A percentile compares a stretch with the other conserved stretches of the same genome.
These are phyloP conservation scores for Ilex asprella DNA, from an alignment of 257 asterid species.

Conservation along the genomic window DNA sequence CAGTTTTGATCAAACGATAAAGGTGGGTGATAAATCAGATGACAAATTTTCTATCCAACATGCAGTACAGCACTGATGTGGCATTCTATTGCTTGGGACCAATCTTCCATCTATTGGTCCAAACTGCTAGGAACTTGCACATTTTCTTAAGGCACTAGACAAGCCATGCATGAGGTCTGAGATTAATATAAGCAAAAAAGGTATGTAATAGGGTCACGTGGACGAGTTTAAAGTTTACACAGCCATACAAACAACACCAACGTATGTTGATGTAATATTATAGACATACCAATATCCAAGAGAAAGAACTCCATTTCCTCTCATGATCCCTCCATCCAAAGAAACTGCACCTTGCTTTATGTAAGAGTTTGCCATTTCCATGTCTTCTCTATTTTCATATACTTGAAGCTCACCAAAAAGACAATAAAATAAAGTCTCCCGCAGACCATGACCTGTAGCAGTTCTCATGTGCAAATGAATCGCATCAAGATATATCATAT, in stretches of 20 bases:
- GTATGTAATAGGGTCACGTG: background rate
- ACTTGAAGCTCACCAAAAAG: slow-evolving; percentile 70
- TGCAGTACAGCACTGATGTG: too few relatives aligned
- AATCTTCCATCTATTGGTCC: too few relatives aligned
- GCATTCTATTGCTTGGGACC: too few relatives aligned
- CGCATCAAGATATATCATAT: slow-evolving; percentile 32
- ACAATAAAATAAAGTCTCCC: slow-evolving; percentile 48
- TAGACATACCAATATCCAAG: slow-evolving; percentile 37
- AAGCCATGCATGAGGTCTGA: background rate
- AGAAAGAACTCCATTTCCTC: slow-evolving; percentile 40
- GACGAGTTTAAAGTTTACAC: background rate
- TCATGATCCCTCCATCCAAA: slow-evolving; percentile 56
- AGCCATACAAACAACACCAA: background rate
- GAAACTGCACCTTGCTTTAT: slow-evolving; percentile 47
- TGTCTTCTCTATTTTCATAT: slow-evolving; percentile 28
- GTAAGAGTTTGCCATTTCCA: slow-evolving; percentile 46
- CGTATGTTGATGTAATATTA: background rate
- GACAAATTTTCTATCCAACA: too few relatives aligned
- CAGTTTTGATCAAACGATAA: too few relatives aligned
- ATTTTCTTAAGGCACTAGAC: too few relatives aligned
- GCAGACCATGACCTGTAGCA: slow-evolving; percentile 35
- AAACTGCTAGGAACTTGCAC: too few relatives aligned
- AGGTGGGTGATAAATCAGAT: too few relatives aligned
- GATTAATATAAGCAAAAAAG: background rate
- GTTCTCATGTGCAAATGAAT: slow-evolving; percentile 24